Evolutionary conservation across 2,329 filamentous ascomycete genomes (phyloP).

Genomic region (Arthrobotrys sinensis): DNA sequence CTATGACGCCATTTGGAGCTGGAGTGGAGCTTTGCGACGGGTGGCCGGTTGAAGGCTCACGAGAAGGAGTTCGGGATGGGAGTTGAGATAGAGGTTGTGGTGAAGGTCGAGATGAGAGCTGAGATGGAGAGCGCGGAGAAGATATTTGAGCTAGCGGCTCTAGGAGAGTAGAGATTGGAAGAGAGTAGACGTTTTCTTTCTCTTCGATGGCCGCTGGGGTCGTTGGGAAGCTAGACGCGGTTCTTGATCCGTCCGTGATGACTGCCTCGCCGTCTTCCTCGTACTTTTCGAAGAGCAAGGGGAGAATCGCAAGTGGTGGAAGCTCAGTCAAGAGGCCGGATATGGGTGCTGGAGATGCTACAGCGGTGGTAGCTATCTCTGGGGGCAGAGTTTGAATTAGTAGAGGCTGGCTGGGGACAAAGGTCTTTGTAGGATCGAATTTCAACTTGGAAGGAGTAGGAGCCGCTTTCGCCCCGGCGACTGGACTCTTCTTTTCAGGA

Average conservation of each 20-base stretch:
- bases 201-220: neutral
- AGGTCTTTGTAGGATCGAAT: slow-evolving; percentile 8
- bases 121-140: neutral
- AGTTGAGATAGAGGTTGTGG: neutral
- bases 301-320: slow-evolving; percentile 15
- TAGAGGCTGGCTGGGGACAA: neutral
- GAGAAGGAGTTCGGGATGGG: neutral
- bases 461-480: neutral
- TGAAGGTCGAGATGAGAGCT: neutral
- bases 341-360: neutral
- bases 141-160: no score
- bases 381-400: neutral
- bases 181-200: neutral
- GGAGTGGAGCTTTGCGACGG: neutral
- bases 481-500: neutral
- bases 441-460: slow-evolving; percentile 3
- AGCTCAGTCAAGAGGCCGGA: neutral
- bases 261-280: slow-evolving; percentile 21
- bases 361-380: neutral
- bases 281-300: slow-evolving; percentile 29
- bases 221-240: neutral
- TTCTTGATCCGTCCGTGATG: slow-evolving; percentile 2
- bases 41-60: neutral
- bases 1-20: neutral
- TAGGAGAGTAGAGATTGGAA: no score